Base-by-base conservation (phyloP, 2,329 filamentous ascomycete species). In the Diplodia scrobiculata region DNA sequence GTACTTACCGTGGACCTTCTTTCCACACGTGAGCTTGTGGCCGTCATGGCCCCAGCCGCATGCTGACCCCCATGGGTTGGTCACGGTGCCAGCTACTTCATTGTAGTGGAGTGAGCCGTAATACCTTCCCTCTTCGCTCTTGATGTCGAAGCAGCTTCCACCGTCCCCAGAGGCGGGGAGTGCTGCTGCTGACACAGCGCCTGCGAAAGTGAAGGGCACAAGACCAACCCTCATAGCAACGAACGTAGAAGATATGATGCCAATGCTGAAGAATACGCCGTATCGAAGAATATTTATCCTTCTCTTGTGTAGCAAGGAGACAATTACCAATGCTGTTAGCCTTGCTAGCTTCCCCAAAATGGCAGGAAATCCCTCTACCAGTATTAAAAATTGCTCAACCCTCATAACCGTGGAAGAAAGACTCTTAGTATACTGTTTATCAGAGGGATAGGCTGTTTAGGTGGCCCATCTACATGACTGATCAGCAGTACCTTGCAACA, bases 31-130 rank as follows among this genome's bases (percentile, higher is more conserved):
- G n/a, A 58, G 41, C 34, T 29, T 27, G 2, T 58, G 34, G 21
- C n/a, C 54, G 25, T 29, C 21, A 6, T 21, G 5, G 5, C 32
- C 36, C 54, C 54, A 55, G 10, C 52, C 32, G 25, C 52, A 55
- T 34, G 5, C n/a, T 21, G 9, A 25, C 5, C 52, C 52, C 32
- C 17, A 19, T 38, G 21, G 5, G 14, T 55, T 17, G 2, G 29
- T 38, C 5, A 55, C 52, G n/a, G 32, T 45, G 14, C 36, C 36
- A 45, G 36, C 34, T n/a, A 34, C 54, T 14, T 45, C 21, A n/a
- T 58, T 27, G 21, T 58, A 58, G 32, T 45, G 25, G 36, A 45
- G 45, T 13, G 53, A 55, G 19, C 53, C 54, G n/a, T 47, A 60
- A 9, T 11, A 10, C 14, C 19, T 47, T 14, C 25, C 55, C 3